Conservation (phyloP, 352 stramenopile genomes). For the Phytophthora sp. region DNA sequence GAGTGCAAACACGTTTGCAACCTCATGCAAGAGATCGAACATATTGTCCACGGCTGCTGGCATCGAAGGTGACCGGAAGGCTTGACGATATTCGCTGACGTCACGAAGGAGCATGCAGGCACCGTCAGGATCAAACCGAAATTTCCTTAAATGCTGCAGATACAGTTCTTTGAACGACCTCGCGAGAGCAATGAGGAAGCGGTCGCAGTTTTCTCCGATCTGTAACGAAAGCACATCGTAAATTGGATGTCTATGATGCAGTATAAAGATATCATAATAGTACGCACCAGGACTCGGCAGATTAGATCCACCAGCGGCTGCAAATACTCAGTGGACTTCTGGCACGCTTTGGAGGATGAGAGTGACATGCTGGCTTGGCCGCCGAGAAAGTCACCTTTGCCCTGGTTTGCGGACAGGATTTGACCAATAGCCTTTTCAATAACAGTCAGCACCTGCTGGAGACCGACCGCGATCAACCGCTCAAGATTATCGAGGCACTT, state of each 20-base stretch:
- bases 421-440: conserved; percentile 63
- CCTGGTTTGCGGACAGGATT: conserved; percentile 61
- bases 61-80: conserved; percentile 49
- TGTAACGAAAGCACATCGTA: conserved; percentile 14
- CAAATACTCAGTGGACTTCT: conserved; percentile 76
- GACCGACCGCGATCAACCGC: conserved; percentile 43
- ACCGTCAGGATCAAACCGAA: conserved; percentile 81
- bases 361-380: conserved; percentile 78
- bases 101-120: conserved; percentile 84
- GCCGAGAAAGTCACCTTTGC: conserved; percentile 81
- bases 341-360: conserved; percentile 70
- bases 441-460: conserved; percentile 67
- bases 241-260: neutral
- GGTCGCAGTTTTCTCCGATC: conserved; percentile 67
- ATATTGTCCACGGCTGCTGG: conserved; percentile 55
- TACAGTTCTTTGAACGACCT: conserved; percentile 77
- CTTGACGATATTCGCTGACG: conserved; percentile 74
- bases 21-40: conserved; percentile 82
- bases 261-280: neutral
- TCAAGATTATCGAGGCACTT: conserved; percentile 75
- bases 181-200: conserved; percentile 62
- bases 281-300: conserved; percentile 59
- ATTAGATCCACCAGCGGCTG: conserved; percentile 62
- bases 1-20: conserved; percentile 85
- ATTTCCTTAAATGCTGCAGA: conserved; percentile 76